Evolutionary conservation across 2,329 filamentous ascomycete genomes (phyloP), one percentile per base, ranked within the genome.

Genomic region (Paecilomyces sp.): DNA sequence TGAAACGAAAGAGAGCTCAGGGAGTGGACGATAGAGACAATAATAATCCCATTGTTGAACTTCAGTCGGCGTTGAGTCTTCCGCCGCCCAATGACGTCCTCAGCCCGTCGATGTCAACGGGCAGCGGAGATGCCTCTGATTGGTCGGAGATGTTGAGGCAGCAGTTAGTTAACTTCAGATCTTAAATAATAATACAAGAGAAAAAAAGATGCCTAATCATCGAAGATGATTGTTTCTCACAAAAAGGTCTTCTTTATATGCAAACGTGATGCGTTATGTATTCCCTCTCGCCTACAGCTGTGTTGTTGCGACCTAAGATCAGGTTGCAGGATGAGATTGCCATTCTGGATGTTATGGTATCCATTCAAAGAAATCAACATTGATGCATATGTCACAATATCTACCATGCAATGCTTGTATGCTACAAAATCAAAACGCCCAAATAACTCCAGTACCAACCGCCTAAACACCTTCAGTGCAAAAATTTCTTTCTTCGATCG

Each of bases 81-180:
- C 62, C 63, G 65, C 64, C 66, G 65, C 61, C 63, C 62, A 65
- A 69, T 69, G 66, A 68, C 63, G 63, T 64, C 51, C 34, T 13
- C 36, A 55, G 58, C 33, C 24, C 24, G 24, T 57, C 34, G 36
- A 22, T 12, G 33, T 57, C 18, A 18, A 24, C 15, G 28, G 11
- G 28, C 33, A 18, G 31, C 56, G 18, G 12, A 22, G 18, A 9
- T 34, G 15, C 13, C 11, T 57, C 56, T 57, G 51, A 53, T 53
- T 53, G 51, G 51, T 53, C 22, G 51, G 41, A 47, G 41, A 18
- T 15, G 41, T n/a, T 15, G 41, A 47, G 41, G 41, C 41, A 47
- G 41, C 41, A 47, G 15, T 12, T 33, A 6, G 31, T 12, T 33
- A 6, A 8, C 36, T 47, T n/a, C 13, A 47, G 15, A 15, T 47